Conservation (phyloP, 2,329 filamentous ascomycete genomes). For the Aureobasidium lini region DNA sequence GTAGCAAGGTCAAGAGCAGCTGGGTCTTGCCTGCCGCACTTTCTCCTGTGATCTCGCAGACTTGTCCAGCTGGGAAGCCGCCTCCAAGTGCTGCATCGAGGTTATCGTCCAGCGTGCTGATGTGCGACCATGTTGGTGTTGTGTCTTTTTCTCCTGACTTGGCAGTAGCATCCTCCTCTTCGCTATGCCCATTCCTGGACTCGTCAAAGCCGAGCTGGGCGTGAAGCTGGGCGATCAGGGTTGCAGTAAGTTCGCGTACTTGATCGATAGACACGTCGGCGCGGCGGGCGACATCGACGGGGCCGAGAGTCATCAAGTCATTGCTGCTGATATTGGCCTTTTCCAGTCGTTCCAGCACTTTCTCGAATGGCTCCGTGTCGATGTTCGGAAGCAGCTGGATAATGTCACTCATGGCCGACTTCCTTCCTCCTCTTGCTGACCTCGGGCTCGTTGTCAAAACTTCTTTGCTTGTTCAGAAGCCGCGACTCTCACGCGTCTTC, state of each 20-base stretch:
- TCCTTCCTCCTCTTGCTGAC: conserved; percentile 60
- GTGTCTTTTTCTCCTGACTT: conserved; percentile 19
- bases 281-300: conserved; percentile 74
- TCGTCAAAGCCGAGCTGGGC: conserved; percentile 45
- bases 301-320: conserved; percentile 79
- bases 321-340: conserved; percentile 66
- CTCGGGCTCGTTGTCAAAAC: not conserved
- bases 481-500: not conserved
- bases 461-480: not conserved
- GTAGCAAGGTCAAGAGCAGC: conserved; percentile 74
- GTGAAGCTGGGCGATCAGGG: conserved; percentile 61
- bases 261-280: conserved; percentile 75
- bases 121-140: conserved; percentile 47
- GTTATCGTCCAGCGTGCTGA: conserved; percentile 71
- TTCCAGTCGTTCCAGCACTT: conserved; percentile 74
- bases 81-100: conserved; percentile 68
- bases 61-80: conserved; percentile 70
- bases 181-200: not conserved
- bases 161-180: not conserved
- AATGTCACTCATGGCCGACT: conserved; percentile 69
- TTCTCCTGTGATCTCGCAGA: conserved; percentile 88
- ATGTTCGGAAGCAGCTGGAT: conserved; percentile 75
- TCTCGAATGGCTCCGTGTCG: conserved; percentile 59
- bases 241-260: conserved; percentile 63
- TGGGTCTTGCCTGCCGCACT: conserved; percentile 94